Base-by-base conservation (phyloP, 345 rosid genomes). In the Microthlaspi erraticum region DNA sequence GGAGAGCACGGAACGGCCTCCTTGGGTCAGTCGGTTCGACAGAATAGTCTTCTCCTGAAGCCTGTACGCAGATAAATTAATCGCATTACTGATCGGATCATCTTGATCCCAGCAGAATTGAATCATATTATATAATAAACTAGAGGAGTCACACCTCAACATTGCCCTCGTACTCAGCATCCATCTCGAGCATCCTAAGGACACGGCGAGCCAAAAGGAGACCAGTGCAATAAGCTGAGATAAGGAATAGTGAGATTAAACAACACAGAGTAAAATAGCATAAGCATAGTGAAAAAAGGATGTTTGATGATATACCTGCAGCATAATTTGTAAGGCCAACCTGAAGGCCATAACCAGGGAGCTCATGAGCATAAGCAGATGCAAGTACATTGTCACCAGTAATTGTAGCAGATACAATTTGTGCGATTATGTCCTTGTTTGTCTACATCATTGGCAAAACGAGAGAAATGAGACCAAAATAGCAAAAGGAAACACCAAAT, bases 301-400 rank as follows among this genome's bases (percentile, higher is more conserved):
- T 2, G 13, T 31, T 29, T 10, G 2, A 19, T 19, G 8, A 18
- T 10, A 19, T 38, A 59, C 67, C 55, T 32, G 43, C 67, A 45
- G 55, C 39, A 37, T 66, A 66, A 45, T 66, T 51, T 4, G 70
- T 51, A 51, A 66, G 70, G 1, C 70, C 70, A 4, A 38, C 70
- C 11, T 50, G 7, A 36, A 51, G 70, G n/a, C 70, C 70, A 38
- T 66, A 66, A 4, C 13, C 18, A 31, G 73, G 64, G 16, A 68
- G 55, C 73, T 68, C 73, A 32, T 68, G 64, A 34, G 73, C 73
- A 68, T 68, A 32, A 32, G 73, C 73, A 68, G 64, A 58, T 2
- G 64, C 73, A 29, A 42, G 64, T 56, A 68, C 44, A 12, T 32
- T 34, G 11, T 66, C 71, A 66, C 71, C 71, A 55, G 64, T 36